These are phyloP conservation scores for Helianthus annuus DNA, from an alignment of 129 eudicot species.

Conservation along the genomic window HanXRQr2.0-SUNRISE NC_035442.2:12629573-12630072, in stretches of 20 bases:
- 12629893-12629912: background rate
- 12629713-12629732: constrained; percentile 77
- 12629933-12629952: background rate
- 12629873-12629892: constrained; percentile 32
- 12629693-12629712: constrained; percentile 19
- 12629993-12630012: background rate
- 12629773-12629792: constrained; percentile 65
- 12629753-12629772: constrained; percentile 45
- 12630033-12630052: background rate
- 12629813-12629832: constrained; percentile 76
- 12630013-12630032: background rate
- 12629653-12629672: constrained; percentile 39
- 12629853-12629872: constrained; percentile 28
- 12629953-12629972: background rate
- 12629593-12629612: constrained; percentile 90
- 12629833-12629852: constrained; percentile 38
- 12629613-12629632: constrained; percentile 99
- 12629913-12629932: background rate
- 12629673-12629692: background rate
- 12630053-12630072: background rate
- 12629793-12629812: constrained; percentile 67
- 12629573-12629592: constrained; percentile 91
- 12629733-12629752: constrained; percentile 43
- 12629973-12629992: background rate
- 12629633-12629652: constrained; percentile 54